These are phyloP conservation scores for Colletotrichum melonis DNA, from an alignment of 2,329 filamentous ascomycete genomes.

Conservation along the genomic window DNA sequence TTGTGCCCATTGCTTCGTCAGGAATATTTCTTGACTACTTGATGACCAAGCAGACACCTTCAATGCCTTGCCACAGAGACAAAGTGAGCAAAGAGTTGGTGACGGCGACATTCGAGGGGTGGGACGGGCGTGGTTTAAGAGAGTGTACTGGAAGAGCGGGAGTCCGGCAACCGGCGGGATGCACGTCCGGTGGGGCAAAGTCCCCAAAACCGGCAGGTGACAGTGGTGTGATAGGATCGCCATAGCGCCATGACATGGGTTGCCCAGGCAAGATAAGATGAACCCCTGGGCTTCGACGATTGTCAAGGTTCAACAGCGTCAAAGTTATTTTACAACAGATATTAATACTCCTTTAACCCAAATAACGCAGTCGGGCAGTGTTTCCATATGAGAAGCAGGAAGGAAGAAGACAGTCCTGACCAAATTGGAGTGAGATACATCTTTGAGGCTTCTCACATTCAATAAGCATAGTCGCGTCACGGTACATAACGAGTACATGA, in stretches of 20 bases:
- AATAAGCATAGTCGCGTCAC: not conserved
- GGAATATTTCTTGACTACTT: no score
- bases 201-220: conserved; percentile 3
- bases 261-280: not conserved
- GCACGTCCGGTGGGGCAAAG: not conserved
- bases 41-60: not conserved
- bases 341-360: not conserved
- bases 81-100: not conserved
- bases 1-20: not conserved
- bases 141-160: not conserved
- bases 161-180: not conserved
- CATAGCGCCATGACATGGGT: not conserved
- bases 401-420: not conserved
- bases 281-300: not conserved
- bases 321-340: not conserved
- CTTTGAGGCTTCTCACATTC: not conserved
- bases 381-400: not conserved
- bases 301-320: not conserved
- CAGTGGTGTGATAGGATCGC: not conserved
- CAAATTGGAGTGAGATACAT: not conserved
- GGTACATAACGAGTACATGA: no score
- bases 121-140: not conserved
- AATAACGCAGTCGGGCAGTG: not conserved
- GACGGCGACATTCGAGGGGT: not conserved
- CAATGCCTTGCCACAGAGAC: not conserved